phyloP scores from a whole-genome alignment of 73 alveolate species.

The Symbiodinium pilosum region DNA sequence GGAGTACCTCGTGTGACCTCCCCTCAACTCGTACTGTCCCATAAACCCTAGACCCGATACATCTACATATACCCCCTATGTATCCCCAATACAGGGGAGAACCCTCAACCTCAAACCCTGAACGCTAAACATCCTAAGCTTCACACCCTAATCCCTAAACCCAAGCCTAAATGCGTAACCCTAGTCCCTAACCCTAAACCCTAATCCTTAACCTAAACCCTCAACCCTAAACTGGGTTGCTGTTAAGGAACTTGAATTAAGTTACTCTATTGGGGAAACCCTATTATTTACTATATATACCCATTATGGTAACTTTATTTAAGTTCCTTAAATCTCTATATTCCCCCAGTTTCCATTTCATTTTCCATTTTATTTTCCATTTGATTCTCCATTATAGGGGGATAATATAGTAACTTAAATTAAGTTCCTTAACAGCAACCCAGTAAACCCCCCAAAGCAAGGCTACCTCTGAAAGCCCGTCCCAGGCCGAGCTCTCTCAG shows the following conservation, averaged over 20 bases:
- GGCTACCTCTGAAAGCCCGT: too few species aligned
- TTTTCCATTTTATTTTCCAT: too few species aligned
- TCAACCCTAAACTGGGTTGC: background rate
- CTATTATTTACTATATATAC: background rate
- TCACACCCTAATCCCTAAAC: background rate
- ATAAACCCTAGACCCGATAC: too few species aligned
- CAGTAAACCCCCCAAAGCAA: background rate
- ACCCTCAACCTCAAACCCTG: too few species aligned
- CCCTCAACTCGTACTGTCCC: too few species aligned
- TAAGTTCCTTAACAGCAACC: background rate
- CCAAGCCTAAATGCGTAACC: background rate
- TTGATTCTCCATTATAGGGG: too few species aligned
- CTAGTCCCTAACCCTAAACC: background rate
- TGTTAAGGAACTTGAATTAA: background rate
- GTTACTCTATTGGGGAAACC: background rate
- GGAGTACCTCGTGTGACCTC: too few species aligned
- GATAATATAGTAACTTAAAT: background rate
- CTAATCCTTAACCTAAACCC: background rate
- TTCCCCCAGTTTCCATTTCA: too few species aligned
- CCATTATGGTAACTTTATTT: background rate
- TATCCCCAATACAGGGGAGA: too few species aligned
- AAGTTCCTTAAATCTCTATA: background rate
- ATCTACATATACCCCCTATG: too few species aligned
- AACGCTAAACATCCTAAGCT: background rate
- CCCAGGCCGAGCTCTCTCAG: constrained; percentile 19